Conservation (phyloP, 805 yeast species). For the Kuraishia ogatae region DNA sequence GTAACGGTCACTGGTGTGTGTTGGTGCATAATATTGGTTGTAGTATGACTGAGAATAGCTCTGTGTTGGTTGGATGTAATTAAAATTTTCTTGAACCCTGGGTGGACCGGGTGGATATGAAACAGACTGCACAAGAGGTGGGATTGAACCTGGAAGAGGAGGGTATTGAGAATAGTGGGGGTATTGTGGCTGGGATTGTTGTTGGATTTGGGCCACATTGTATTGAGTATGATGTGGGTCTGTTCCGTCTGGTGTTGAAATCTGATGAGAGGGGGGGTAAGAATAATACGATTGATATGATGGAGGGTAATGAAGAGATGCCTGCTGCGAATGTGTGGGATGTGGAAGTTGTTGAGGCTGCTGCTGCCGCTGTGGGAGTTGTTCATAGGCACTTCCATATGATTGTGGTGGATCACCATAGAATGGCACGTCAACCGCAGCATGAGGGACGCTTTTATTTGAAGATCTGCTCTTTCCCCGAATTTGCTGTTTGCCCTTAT, state of each 20-base stretch:
- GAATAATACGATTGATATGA: not conserved
- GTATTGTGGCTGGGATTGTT: not conserved
- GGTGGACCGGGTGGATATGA: not conserved
- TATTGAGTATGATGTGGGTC: not conserved
- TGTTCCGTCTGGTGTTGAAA: not conserved
- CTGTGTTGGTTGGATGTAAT: not conserved
- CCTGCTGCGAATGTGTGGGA: not conserved
- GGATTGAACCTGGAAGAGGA: not conserved
- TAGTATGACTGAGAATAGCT: not conserved
- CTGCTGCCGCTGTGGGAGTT: slow-evolving; percentile 3
- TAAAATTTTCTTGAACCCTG: not conserved
- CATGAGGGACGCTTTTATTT: not conserved
- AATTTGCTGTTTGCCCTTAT: not conserved
- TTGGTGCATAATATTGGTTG: not conserved
- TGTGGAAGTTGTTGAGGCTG: slow-evolving; percentile 4
- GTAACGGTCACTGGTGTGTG: not conserved
- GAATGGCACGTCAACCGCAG: not conserved
- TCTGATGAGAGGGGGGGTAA: not conserved
- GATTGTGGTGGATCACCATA: not conserved
- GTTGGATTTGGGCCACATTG: not conserved
- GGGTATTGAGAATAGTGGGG: not conserved
- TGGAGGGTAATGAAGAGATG: not conserved
- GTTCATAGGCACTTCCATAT: not conserved
- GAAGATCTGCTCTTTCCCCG: not conserved
- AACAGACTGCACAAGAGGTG: not conserved